Percentiles rank a stretch among this genome's conserved stretches.
These are phyloP conservation scores for Simmondsia chinensis DNA, from an alignment of 148 eudicot species.

Conservation along the genomic window DNA sequence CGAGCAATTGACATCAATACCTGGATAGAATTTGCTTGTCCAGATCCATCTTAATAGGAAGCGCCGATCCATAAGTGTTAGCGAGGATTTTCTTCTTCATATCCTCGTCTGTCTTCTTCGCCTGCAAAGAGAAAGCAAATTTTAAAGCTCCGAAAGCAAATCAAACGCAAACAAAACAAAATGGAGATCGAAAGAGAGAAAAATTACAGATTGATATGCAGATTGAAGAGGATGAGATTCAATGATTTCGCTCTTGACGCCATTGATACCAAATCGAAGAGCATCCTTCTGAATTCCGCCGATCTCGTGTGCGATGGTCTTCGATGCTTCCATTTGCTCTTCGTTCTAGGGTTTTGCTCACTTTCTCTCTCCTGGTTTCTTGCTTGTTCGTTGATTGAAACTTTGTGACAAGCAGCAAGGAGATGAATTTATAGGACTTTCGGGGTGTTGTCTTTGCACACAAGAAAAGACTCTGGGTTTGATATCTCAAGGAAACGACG, in stretches of 20 bases:
- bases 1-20: constrained; percentile 17
- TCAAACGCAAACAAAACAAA: background rate
- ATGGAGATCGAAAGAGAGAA: constrained; percentile 4
- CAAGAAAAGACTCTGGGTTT: too few species aligned
- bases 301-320: constrained; percentile 54
- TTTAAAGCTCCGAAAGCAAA: too few species aligned
- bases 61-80: constrained; percentile 70
- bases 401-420: too few species aligned
- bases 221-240: constrained; percentile 82
- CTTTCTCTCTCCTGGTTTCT: background rate
- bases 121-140: too few species aligned
- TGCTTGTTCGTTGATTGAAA: too few species aligned
- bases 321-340: constrained; percentile 32
- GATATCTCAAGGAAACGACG: too few species aligned
- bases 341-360: constrained; percentile 8
- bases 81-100: constrained; percentile 47
- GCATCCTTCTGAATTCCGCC: constrained; percentile 61
- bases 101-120: constrained; percentile 35
- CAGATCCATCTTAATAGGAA: constrained; percentile 79
- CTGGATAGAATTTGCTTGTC: constrained; percentile 74
- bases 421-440: too few species aligned
- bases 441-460: too few species aligned
- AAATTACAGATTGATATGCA: constrained; percentile 36
- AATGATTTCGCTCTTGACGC: constrained; percentile 72
- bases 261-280: constrained; percentile 67